Evolutionary conservation across 2,329 filamentous ascomycete species (phyloP).

Genomic region (Pezicula rhizophila): DNA sequence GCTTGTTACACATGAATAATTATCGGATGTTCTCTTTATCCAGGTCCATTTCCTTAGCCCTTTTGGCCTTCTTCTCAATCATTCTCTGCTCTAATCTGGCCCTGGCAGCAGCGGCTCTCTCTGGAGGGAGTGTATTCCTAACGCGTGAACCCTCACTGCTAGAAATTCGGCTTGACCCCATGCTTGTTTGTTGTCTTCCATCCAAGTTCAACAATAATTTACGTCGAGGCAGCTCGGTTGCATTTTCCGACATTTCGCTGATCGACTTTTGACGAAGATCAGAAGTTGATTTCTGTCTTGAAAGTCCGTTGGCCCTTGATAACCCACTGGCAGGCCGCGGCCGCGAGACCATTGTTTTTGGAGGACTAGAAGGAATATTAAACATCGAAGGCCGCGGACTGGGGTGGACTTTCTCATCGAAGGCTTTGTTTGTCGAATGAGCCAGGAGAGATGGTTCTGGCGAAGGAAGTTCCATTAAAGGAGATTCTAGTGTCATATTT

Average conservation of each 20-base stretch:
- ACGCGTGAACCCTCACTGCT: conserved; percentile 14
- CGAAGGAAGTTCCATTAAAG: conserved; percentile 12
- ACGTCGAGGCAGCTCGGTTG: conserved; percentile 3
- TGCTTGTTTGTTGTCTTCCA: conserved; percentile 2
- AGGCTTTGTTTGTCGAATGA: conserved; percentile 6
- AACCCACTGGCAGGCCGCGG: conserved; percentile 3
- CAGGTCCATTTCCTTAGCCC: conserved; percentile 7
- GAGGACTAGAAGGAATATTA: conserved; percentile 24
- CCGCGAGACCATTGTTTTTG: conserved; percentile 16
- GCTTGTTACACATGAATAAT: neutral
- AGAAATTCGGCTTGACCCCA: conserved; percentile 14
- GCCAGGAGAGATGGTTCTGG: conserved; percentile 11
- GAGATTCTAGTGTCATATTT: conserved; percentile 12
- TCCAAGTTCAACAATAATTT: neutral
- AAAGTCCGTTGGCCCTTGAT: conserved; percentile 6
- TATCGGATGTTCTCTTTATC: conserved; percentile 20
- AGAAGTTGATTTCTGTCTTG: conserved; percentile 10
- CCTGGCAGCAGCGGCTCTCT: conserved; percentile 28
- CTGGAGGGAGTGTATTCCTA: conserved; percentile 22
- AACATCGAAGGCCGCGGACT: conserved; percentile 24
- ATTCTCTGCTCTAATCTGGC: conserved; percentile 26
- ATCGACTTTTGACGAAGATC: conserved; percentile 5
- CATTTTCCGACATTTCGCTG: neutral
- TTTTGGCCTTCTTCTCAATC: conserved; percentile 20
- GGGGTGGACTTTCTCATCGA: conserved; percentile 13